Evolutionary conservation across 768 basidiomycete genomes (phyloP).

Genomic region (Mycena filopes): DNA sequence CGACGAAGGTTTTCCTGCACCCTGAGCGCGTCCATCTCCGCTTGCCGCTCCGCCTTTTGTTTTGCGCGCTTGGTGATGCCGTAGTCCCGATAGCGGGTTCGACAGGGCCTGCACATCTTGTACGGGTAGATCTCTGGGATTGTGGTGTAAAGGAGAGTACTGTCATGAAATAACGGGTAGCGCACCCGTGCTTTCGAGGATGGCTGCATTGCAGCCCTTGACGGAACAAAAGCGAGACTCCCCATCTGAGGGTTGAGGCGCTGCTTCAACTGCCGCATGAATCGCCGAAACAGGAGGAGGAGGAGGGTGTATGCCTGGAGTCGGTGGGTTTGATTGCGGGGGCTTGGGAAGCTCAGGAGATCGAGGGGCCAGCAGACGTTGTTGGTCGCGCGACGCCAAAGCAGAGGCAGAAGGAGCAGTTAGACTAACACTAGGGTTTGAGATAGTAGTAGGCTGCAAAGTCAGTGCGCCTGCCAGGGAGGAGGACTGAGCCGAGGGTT

Average conservation of each 20-base stretch:
- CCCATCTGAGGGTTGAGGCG: neutral
- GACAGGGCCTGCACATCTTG: conserved; percentile 60
- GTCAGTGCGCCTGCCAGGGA: conserved; percentile 62
- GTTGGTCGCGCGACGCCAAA: neutral
- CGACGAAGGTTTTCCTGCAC: conserved; percentile 52
- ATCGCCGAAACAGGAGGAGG: neutral
- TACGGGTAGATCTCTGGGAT: conserved; percentile 44
- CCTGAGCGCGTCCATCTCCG: conserved; percentile 50
- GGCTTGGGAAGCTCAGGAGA: neutral
- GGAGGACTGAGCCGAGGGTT: conserved; percentile 49
- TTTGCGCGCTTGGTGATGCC: conserved; percentile 66
- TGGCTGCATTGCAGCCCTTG: conserved; percentile 62
- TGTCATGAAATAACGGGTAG: conserved; percentile 40
- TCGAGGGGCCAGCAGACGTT: neutral
- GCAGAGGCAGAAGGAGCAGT: neutral
- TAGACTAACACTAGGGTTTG: neutral
- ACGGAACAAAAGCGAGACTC: conserved; percentile 59
- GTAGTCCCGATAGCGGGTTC: conserved; percentile 60
- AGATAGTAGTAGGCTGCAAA: conserved; percentile 32
- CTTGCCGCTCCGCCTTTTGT: conserved; percentile 59
- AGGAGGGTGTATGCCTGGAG: neutral
- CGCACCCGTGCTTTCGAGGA: conserved; percentile 46
- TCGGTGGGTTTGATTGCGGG: neutral
- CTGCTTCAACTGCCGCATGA: neutral
- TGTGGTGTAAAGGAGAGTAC: neutral